Evolutionary conservation across 2,329 filamentous ascomycete species (phyloP).

Genomic region (Alternaria triticimaculans): DNA sequence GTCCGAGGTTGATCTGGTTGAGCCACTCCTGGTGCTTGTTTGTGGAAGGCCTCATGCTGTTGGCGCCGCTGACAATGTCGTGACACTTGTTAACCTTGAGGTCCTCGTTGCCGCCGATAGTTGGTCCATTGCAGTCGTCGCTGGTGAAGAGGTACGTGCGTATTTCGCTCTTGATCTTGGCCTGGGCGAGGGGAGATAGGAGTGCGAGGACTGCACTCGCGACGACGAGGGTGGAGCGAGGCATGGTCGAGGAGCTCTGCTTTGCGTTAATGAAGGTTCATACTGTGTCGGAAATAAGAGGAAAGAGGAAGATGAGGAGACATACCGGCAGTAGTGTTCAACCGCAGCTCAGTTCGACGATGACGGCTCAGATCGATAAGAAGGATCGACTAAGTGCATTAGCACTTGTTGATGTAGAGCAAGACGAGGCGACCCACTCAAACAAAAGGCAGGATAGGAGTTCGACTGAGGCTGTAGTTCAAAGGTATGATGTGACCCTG

Average conservation of each 20-base stretch:
- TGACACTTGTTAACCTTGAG: slow-evolving; percentile 26
- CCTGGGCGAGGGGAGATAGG: slow-evolving; percentile 16
- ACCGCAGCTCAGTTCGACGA: background rate
- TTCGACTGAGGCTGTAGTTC: background rate
- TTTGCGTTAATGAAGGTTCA: background rate
- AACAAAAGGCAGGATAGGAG: background rate
- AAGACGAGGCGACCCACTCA: background rate
- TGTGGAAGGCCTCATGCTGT: slow-evolving; percentile 24
- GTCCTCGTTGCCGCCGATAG: slow-evolving; percentile 22
- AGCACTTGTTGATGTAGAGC: background rate
- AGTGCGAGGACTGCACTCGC: slow-evolving; percentile 22
- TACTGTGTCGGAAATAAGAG: background rate
- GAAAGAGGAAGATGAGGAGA: background rate
- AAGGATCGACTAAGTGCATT: background rate
- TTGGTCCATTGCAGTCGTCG: slow-evolving; percentile 22
- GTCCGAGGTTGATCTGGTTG: slow-evolving; percentile 18
- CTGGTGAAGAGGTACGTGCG: slow-evolving; percentile 21
- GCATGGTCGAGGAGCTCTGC: slow-evolving; percentile 12
- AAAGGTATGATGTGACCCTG: background rate
- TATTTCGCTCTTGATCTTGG: slow-evolving; percentile 21
- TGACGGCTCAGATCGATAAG: background rate
- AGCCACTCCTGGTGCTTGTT: slow-evolving; percentile 9
- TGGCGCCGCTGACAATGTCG: slow-evolving; percentile 15
- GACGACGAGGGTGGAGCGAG: slow-evolving; percentile 14
- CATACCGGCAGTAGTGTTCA: background rate